Evolutionary conservation across 2,329 filamentous ascomycete genomes (phyloP), one percentile per base, ranked within the genome.

Genomic region (Neopestalotiopsis rosae): DNA sequence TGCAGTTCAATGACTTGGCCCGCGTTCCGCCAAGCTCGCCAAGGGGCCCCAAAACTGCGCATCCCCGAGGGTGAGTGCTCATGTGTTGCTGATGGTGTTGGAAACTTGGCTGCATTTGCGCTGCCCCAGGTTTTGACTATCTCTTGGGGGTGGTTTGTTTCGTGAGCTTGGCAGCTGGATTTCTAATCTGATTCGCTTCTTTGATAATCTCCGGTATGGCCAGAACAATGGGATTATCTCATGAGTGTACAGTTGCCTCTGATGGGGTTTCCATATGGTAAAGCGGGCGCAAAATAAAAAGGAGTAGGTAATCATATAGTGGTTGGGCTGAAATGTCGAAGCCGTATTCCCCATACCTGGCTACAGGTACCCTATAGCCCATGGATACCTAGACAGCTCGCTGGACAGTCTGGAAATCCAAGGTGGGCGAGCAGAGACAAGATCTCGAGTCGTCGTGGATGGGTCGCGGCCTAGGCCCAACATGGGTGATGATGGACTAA

Each of bases 1-100:
- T 58, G 63, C 66, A 64, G 69, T 68, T 40, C 57, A 34, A 68
- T 70, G 69, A 68, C 69, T 70, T 68, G 69, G 69, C 69, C 24
- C 61, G 63, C 59, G 57, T 38, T 24, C 32, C 61, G 66, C 69
- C 66, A 70, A 68, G 66, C 62, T 56, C 24, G 28, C 65, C 65
- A 67, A 67, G 65, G 62, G 45, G 14, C 65, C 20, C 59, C 59
- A 42, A 57, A 66, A 38, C 52, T 66, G 61, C 28, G 40, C 28
- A 34, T 64, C 61, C 57, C 61, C 61, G 61, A 64, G 28, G 28
- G 61, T 28, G 59, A n/a, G 17, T 34, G 34, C 32, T 40, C 28
- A 40, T 65, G 62, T 66, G 52, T 34, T 20, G 56, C n/a, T 49
- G 32, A 34, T 28, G 32, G 24, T 32, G 24, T 12, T 67, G 28